Conservation (phyloP, 2,329 filamentous ascomycete species). For the Arthroderma sp. region DNA sequence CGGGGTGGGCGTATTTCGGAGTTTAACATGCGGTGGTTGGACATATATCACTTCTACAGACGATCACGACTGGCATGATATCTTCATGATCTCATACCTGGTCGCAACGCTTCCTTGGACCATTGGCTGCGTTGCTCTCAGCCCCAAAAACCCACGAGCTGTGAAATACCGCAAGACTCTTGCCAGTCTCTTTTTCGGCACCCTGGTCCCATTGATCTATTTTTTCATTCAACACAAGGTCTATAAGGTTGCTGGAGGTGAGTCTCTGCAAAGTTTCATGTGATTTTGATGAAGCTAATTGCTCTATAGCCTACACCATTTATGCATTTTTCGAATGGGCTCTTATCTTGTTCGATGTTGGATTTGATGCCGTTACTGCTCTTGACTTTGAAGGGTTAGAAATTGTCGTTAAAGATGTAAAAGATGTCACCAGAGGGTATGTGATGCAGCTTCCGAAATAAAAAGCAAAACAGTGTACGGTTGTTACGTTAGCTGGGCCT, state of each 20-base stretch:
- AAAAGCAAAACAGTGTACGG: slow-evolving; percentile 36
- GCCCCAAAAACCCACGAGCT: slow-evolving; percentile 67
- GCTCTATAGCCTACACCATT: slow-evolving; percentile 67
- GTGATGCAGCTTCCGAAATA: slow-evolving; percentile 91
- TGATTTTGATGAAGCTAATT: background rate
- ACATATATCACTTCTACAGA: slow-evolving; percentile 97
- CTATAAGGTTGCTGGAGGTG: slow-evolving; percentile 84
- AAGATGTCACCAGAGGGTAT: slow-evolving; percentile 93
- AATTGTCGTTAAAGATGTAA: slow-evolving; percentile 74
- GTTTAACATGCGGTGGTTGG: slow-evolving; percentile 91
- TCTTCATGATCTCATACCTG: slow-evolving; percentile 98
- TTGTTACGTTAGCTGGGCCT: slow-evolving; percentile 23
- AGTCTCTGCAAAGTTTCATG: slow-evolving; percentile 17
- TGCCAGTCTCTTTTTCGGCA: slow-evolving; percentile 74
- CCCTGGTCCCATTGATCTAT: slow-evolving; percentile 79
- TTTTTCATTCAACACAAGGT: slow-evolving; percentile 99
- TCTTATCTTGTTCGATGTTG: slow-evolving; percentile 86
- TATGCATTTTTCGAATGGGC: slow-evolving; percentile 99
- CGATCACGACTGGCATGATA: slow-evolving; percentile 96
- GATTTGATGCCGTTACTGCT: slow-evolving; percentile 87
- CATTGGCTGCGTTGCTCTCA: slow-evolving; percentile 72
- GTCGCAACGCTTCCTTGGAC: slow-evolving; percentile 94
- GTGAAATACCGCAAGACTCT: slow-evolving; percentile 82
- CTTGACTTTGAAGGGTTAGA: slow-evolving; percentile 86
- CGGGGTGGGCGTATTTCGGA: slow-evolving; percentile 69